Evolutionary conservation across 2,329 filamentous ascomycete genomes (phyloP), one percentile per base, ranked within the genome.

Genomic region (Emericellopsis cladophorae): DNA sequence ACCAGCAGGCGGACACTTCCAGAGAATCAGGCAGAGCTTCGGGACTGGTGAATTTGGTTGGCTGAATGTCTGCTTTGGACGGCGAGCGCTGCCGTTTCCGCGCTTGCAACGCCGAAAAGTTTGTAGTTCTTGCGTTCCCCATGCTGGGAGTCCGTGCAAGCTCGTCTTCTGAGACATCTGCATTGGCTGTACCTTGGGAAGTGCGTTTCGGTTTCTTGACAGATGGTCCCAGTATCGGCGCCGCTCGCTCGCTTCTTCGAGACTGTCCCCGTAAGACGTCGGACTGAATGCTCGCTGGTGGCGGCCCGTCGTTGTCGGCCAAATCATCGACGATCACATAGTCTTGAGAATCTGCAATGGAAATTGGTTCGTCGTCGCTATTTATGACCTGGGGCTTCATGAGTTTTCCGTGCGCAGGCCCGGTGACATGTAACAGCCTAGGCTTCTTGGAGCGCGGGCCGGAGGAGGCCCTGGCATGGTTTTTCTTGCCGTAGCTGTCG

Each of bases 91-190:
- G 8, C n/a, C n/a, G n/a, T 35, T 9, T 9, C n/a, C 18, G 32
- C 32, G 3, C 4, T 9, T 35, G 32, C n/a, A 15, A 29, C 18
- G 18, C 32, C 14, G 33, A 15, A 5, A 9, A 7, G 11, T 9
- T 15, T 5, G 9, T 15, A 14, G 40, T 4, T 31, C 16, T 12
- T 23, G 29, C 22, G n/a, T 15, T 16, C 7, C 6, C 32, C 14
- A 21, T 40, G 23, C 40, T 46, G 11, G 23, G n/a, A 21, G 36
- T n/a, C 11, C 24, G 10, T 22, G 40, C 36, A 22, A 61, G 47
- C 44, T 61, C 57, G 39, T 61, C 58, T 23, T 56, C 56, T 2
- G 51, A 57, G 1, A 37, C 43, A 16, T 36, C 33, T 2, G 40
- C 26, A 14, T 29, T 44, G 47, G 36, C 40, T 40, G 32, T 49